These are phyloP conservation scores for Eimeria maxima DNA, from an alignment of 169 alveolate species.

Conservation along the genomic window DNA sequence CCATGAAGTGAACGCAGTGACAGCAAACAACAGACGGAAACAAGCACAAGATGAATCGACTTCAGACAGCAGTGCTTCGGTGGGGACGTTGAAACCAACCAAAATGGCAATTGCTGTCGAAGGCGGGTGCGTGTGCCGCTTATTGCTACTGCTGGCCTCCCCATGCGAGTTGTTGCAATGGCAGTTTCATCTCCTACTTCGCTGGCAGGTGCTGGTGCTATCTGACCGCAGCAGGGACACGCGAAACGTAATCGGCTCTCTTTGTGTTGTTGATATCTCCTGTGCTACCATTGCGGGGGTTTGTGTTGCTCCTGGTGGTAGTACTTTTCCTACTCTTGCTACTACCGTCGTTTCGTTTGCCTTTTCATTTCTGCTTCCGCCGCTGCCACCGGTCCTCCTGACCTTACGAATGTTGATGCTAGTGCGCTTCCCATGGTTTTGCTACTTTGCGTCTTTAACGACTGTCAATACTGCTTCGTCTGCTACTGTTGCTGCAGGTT, in stretches of 20 bases:
- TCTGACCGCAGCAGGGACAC: background rate
- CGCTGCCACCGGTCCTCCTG: background rate
- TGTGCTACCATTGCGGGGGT: background rate
- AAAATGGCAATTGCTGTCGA: slow-evolving; percentile 83
- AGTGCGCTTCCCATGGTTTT: background rate
- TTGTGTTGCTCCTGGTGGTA: background rate
- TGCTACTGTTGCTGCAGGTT: background rate
- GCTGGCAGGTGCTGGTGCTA: background rate
- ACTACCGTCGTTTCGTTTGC: background rate
- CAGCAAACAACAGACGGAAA: slow-evolving; percentile 36
- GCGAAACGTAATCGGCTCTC: background rate
- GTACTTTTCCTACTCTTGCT: background rate
- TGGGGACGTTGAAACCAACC: slow-evolving; percentile 13
- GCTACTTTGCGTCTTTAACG: background rate
- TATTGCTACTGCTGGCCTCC: slow-evolving; percentile 6
- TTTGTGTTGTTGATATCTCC: background rate
- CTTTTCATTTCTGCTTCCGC: background rate
- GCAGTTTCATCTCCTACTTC: background rate
- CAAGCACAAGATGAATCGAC: background rate
- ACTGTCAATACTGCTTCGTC: slow-evolving; percentile 15
- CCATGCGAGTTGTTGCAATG: background rate
- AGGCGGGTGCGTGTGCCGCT: slow-evolving; percentile 76
- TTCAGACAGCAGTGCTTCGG: background rate
- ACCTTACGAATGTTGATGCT: background rate
- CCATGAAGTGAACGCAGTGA: slow-evolving; percentile 21